These are phyloP conservation scores for Fusarium decemcellulare DNA, from an alignment of 2,329 filamentous ascomycete genomes.

Conservation along the genomic window DNA sequence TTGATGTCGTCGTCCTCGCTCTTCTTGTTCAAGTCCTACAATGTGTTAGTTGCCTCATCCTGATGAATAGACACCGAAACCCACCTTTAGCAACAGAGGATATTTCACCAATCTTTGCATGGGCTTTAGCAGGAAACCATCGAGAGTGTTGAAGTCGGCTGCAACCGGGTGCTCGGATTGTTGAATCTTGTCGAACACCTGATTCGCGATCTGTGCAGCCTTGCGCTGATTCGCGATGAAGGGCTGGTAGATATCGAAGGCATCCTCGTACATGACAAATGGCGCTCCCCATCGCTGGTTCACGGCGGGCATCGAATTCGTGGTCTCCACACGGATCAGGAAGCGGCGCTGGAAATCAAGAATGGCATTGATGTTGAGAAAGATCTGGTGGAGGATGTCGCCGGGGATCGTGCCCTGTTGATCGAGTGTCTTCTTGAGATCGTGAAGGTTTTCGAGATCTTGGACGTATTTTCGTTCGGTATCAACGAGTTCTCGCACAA, in stretches of 20 bases:
- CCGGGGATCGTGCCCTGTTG: slow-evolving; percentile 90
- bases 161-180: slow-evolving; percentile 84
- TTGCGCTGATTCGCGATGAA: slow-evolving; percentile 98
- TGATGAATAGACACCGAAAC: slow-evolving; percentile 36
- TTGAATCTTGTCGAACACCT: slow-evolving; percentile 89
- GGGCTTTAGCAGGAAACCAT: slow-evolving; percentile 94
- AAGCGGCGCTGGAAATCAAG: slow-evolving; percentile 97
- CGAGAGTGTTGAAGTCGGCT: slow-evolving; percentile 87
- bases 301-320: slow-evolving; percentile 83
- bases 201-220: slow-evolving; percentile 86
- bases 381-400: slow-evolving; percentile 93
- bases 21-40: slow-evolving; percentile 87
- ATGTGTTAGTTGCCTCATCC: slow-evolving; percentile 44
- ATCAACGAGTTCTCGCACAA: slow-evolving; percentile 91
- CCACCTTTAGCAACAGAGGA: slow-evolving; percentile 87
- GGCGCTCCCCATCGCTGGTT: slow-evolving; percentile 96
- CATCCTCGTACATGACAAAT: slow-evolving; percentile 87
- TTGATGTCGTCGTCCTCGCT: slow-evolving; percentile 80
- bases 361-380: slow-evolving; percentile 94
- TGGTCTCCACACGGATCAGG: slow-evolving; percentile 95
- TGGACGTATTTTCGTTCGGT: slow-evolving; percentile 99
- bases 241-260: slow-evolving; percentile 93
- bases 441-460: slow-evolving; percentile 93
- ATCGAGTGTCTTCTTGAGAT: slow-evolving; percentile 90
- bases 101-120: slow-evolving; percentile 98